phyloP scores from a whole-genome alignment of 371 early-diverging fungal genomes.

The Nematocida ironsii region DNA sequence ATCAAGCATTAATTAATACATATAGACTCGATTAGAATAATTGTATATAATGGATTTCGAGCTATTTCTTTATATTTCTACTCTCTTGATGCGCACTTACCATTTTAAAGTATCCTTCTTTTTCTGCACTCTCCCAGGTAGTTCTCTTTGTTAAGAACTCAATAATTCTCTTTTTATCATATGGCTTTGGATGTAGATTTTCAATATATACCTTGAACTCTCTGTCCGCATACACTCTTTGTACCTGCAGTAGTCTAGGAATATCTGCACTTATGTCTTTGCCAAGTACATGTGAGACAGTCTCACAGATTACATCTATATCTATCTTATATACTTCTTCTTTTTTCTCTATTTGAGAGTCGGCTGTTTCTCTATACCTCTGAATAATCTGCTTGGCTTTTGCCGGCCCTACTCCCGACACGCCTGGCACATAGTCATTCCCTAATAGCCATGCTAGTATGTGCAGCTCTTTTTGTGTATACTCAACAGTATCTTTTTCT shows the following conservation, averaged over 20 bases:
- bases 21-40: too few species aligned
- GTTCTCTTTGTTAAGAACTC: conserved; percentile 26
- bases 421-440: conserved; percentile 92
- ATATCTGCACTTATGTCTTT: not conserved
- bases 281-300: not conserved
- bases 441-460: conserved; percentile 83
- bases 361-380: conserved; percentile 14
- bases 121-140: conserved; percentile 24
- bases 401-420: conserved; percentile 86
- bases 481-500: conserved; percentile 72
- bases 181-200: conserved; percentile 5
- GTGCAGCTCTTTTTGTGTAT: conserved; percentile 76
- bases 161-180: conserved; percentile 8
- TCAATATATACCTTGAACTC: conserved; percentile 37
- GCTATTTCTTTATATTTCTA: not conserved
- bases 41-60: too few species aligned
- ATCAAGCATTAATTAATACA: too few species aligned
- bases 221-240: conserved; percentile 30
- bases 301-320: not conserved
- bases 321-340: not conserved
- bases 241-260: not conserved
- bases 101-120: conserved; percentile 16
- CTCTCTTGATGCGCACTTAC: not conserved
- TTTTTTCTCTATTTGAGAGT: too few species aligned
- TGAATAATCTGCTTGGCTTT: conserved; percentile 79